Evolutionary conservation across 345 rosid species (phyloP), one percentile per base, ranked within the genome.

Genomic region (Populus tremula): DNA sequence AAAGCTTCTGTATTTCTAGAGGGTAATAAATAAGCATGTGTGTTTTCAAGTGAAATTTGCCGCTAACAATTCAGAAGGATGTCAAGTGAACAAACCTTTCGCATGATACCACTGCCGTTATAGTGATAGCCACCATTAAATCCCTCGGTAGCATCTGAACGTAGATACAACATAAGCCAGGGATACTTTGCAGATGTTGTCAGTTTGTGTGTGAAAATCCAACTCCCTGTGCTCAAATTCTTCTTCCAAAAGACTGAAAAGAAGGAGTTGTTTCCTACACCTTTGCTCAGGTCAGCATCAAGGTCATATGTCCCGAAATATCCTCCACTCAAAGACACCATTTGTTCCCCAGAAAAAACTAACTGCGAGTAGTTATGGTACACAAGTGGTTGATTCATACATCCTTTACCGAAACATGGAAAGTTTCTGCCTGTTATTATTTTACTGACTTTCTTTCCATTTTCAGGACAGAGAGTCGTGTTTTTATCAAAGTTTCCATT

Each of bases 61-160:
- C 13, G 70, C 23, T 14, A 66, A 35, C 13, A 29, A 59, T 38
- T 67, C 3, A 50, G 61, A 35, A 45, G 62, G 47, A 61, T 12
- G 43, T 43, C 71, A 9, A 76, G 71, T 72, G 18, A 38, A 69
- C 82, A 47, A 77, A 89, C 82, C 70, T 68, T 76, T 75, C 50
- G 76, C 79, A 80, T 75, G 12, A 80, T 66, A 31, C 83, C 83
- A 5, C 79, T 65, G 41, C 76, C 72, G 53, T 71, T 67, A 65
- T 80, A 80, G 72, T 80, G 83, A 56, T 80, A 80, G 14, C 83
- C 83, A 35, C 83, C 83, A 41, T 70, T 70, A 47, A 80, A 76
- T 25, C 83, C 83, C 54, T 76, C 39, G 4, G 79, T 71, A 29
- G 83, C 79, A 80, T 80, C 83, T 4, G 83, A 62, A 50, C 83